Percentiles rank a stretch among this genome's conserved stretches.
Evolutionary conservation across 2,329 filamentous ascomycete genomes (phyloP).

Genomic region (Nemania serpens): DNA sequence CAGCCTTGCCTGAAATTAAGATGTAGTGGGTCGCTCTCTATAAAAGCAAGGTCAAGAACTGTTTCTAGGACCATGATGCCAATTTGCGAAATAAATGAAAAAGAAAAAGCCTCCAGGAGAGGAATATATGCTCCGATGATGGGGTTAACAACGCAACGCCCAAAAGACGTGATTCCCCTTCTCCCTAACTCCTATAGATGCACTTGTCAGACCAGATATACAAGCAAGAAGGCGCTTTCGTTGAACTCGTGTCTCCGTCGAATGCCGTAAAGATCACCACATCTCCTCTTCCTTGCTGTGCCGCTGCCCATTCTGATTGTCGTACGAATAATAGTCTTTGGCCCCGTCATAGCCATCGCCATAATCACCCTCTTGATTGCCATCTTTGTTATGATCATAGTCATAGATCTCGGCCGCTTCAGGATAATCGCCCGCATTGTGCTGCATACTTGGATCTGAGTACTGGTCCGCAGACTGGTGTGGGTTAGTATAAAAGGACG

Average conservation of each 20-base stretch:
- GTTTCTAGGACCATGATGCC: constrained; percentile 14
- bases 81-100: constrained; percentile 8
- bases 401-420: constrained; percentile 59
- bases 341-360: constrained; percentile 38
- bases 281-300: constrained; percentile 46
- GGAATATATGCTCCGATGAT: constrained; percentile 23
- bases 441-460: constrained; percentile 49
- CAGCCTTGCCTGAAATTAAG: not conserved
- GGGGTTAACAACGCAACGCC: constrained; percentile 7
- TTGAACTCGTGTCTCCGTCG: constrained; percentile 22
- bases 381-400: constrained; percentile 54
- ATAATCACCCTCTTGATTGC: constrained; percentile 47
- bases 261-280: constrained; percentile 46
- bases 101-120: constrained; percentile 5
- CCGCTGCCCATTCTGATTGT: constrained; percentile 34
- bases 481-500: constrained; percentile 14
- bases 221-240: constrained; percentile 28
- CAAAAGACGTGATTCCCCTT: constrained; percentile 21
- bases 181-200: constrained; percentile 33
- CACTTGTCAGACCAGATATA: constrained; percentile 28
- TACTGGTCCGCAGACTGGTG: constrained; percentile 52
- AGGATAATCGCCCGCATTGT: constrained; percentile 53
- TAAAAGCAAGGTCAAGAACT: constrained; percentile 7
- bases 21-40: constrained; percentile 14
- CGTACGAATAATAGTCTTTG: constrained; percentile 40